Evolutionary conservation across 2,329 filamentous ascomycete genomes (phyloP), one percentile per base, ranked within the genome.

Genomic region (Zalaria sp.): DNA sequence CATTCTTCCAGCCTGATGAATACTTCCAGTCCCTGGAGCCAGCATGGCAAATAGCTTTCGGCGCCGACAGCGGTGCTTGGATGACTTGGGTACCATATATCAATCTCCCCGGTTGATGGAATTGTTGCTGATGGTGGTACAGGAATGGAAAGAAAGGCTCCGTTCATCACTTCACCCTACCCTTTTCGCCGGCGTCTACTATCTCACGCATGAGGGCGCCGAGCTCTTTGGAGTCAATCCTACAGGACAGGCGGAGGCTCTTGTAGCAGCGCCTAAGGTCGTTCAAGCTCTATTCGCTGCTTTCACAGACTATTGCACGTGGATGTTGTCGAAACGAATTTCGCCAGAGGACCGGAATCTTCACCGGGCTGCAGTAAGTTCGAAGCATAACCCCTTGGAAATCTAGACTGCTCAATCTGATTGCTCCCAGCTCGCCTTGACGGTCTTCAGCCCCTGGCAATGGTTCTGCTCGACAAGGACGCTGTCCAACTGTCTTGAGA

Each of bases 1-100:
- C 91, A 18, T 98, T 95, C 61, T 98, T 98, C 65, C 91, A 98
- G 62, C 91, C 91, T 27, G 91, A 98, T 66, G 91, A 98, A 62
- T 96, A 85, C 67, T 98, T 91, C 56, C 91, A 98, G 58, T 83
- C 87, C 1, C 74, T 96, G 36, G 91, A 98, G 65, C 89, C 91
- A 41, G 91, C 91, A 50, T 96, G 89, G 88, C 70, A 79, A 53
- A 72, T 91, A 42, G 83, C 83, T 3, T 95, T 94, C 69, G 88
- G 88, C 25, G 56, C 67, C 2, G 59, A 71, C 9, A 83, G 80
- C 60, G 83, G 83, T 47, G 85, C 89, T 27, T 98, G 89, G 85
- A 72, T 95, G 54, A 98, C 91, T 47, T 98, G 91, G 91, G 89
- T 93, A 70, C 55, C 47, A 41, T 8, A 42, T 25, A 10, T 26